A percentile compares a stretch with the other conserved stretches of the same genome.
Evolutionary conservation across 1,284 basidiomycete species (phyloP).

Genomic region (Vanrija sp.): DNA sequence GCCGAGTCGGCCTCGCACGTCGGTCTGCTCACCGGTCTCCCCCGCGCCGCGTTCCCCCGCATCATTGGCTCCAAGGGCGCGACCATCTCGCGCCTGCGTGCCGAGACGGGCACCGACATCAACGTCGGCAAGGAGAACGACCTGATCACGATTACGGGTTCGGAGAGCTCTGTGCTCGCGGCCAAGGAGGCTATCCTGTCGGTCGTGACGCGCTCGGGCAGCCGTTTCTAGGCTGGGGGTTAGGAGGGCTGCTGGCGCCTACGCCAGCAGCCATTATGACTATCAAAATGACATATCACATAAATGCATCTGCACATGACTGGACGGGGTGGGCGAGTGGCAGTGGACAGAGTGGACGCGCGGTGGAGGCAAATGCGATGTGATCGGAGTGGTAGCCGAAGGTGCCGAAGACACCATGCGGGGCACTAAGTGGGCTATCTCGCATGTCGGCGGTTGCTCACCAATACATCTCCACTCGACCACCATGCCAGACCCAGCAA

Average conservation of each 20-base stretch:
- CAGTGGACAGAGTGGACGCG: background rate
- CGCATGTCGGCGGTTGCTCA: background rate
- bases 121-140: slow-evolving; percentile 75
- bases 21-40: slow-evolving; percentile 49
- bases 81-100: slow-evolving; percentile 77
- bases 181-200: slow-evolving; percentile 77
- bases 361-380: background rate
- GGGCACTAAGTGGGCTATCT: background rate
- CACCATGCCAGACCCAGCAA: too few relatives aligned
- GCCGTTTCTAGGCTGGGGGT: slow-evolving; percentile 2
- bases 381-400: background rate
- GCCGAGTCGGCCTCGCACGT: slow-evolving; percentile 57
- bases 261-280: background rate
- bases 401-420: too few relatives aligned
- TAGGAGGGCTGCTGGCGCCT: too few relatives aligned
- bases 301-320: background rate
- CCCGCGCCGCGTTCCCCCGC: slow-evolving; percentile 56
- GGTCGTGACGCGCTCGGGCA: slow-evolving; percentile 52
- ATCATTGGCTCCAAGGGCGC: slow-evolving; percentile 71
- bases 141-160: slow-evolving; percentile 74
- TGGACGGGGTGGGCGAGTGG: background rate
- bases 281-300: background rate
- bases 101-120: slow-evolving; percentile 83
- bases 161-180: slow-evolving; percentile 62
- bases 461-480: slow-evolving; percentile 12